phyloP scores from a whole-genome alignment of 352 stramenopile genomes.

The Phytophthora nicotianae region DNA sequence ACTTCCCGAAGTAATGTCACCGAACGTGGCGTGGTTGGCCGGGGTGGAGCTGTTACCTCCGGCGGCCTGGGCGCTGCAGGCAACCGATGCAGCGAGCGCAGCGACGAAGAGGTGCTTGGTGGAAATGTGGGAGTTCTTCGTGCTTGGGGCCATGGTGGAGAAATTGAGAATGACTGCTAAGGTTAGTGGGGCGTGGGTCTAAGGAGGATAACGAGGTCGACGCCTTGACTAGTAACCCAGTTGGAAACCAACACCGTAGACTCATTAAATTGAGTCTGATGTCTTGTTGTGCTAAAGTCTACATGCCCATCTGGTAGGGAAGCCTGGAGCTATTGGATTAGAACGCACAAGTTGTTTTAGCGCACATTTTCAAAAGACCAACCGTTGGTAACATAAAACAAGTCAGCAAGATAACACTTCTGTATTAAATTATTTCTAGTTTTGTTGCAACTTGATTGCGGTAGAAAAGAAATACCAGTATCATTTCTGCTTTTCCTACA shows the following conservation, averaged over 20 bases:
- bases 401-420: too few species aligned
- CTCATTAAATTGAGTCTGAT: too few species aligned
- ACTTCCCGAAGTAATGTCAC: neutral
- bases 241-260: neutral
- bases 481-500: too few species aligned
- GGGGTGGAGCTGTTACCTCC: neutral
- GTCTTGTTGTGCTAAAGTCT: too few species aligned
- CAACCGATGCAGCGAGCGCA: neutral
- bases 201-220: neutral
- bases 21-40: constrained; percentile 1
- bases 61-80: neutral
- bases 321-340: too few species aligned
- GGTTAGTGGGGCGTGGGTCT: neutral
- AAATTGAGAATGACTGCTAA: constrained; percentile 2
- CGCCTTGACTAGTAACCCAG: neutral
- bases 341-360: too few species aligned
- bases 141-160: constrained; percentile 2
- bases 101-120: neutral
- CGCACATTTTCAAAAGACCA: too few species aligned
- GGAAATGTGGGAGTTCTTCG: neutral
- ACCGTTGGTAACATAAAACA: too few species aligned
- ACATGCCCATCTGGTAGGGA: too few species aligned
- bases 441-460: too few species aligned
- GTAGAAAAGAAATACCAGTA: too few species aligned
- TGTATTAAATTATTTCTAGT: too few species aligned